A percentile compares a stretch with the other conserved stretches of the same genome.
Conservation (phyloP, 2,329 filamentous ascomycete genomes). For the Hypomyces perniciosus region DNA sequence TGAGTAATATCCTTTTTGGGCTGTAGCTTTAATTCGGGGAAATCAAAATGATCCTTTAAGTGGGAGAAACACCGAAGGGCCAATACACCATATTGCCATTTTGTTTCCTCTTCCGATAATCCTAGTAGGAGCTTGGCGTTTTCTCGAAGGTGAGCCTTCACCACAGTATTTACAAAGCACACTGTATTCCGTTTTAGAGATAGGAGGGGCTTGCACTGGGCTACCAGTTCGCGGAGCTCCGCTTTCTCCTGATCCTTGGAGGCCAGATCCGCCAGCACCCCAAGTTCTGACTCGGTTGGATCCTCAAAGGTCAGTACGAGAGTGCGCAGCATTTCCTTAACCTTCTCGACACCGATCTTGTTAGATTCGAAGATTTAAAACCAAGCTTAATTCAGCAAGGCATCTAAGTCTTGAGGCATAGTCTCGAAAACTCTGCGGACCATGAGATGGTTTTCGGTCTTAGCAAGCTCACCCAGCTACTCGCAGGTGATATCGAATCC, state of each 20-base stretch:
- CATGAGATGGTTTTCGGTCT: conserved; percentile 30
- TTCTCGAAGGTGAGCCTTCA: conserved; percentile 34
- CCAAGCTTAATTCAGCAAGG: conserved; percentile 34
- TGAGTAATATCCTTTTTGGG: neutral
- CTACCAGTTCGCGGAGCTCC: conserved; percentile 30
- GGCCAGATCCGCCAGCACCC: conserved; percentile 30
- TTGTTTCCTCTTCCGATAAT: conserved; percentile 32
- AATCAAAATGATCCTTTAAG: conserved; percentile 29
- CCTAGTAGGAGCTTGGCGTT: conserved; percentile 29
- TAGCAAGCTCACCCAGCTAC: conserved; percentile 33
- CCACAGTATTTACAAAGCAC: conserved; percentile 24
- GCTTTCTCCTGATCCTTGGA: conserved; percentile 25
- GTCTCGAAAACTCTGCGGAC: conserved; percentile 34
- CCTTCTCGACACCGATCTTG: conserved; percentile 27
- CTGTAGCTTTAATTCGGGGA: conserved; percentile 11
- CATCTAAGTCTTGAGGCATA: conserved; percentile 33
- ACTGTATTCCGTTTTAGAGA: conserved; percentile 6
- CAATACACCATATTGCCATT: conserved; percentile 36
- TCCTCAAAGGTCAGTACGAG: conserved; percentile 37
- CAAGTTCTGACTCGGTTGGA: conserved; percentile 33
- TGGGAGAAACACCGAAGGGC: conserved; percentile 33
- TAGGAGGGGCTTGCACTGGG: conserved; percentile 34
- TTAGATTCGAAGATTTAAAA: conserved; percentile 29
- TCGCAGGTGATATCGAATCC: conserved; percentile 39
- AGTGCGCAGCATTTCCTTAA: conserved; percentile 36